Conservation (phyloP, 2,329 filamentous ascomycete species). For the Knufia petricola region DNA sequence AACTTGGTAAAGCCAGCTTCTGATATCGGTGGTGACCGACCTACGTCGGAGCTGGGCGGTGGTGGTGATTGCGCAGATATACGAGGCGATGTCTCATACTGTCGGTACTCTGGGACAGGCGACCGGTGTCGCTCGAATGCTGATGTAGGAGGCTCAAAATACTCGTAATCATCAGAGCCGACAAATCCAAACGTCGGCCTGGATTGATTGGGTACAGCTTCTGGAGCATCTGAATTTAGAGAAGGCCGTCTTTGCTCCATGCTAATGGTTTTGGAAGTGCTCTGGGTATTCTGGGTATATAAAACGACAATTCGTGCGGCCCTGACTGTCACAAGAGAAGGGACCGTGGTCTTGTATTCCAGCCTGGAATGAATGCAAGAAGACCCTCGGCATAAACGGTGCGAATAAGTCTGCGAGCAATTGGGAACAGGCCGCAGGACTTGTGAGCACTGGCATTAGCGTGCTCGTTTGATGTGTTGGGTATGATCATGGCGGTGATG, state of each 20-base stretch:
- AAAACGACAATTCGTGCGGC: not conserved
- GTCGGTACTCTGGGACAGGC: conserved; percentile 8
- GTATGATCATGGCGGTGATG: not conserved
- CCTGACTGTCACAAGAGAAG: not conserved
- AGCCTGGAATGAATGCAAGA: not conserved
- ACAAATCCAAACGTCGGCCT: conserved; percentile 7
- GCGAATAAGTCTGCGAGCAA: not conserved
- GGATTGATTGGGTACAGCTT: conserved; percentile 3
- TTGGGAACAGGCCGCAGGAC: not conserved
- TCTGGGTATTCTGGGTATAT: not conserved
- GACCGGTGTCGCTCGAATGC: conserved; percentile 4
- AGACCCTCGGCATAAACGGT: not conserved
- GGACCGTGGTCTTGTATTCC: not conserved
- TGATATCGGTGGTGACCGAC: conserved; percentile 3
- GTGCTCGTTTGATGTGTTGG: not conserved
- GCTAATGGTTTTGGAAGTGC: not conserved
- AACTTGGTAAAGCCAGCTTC: conserved; percentile 5
- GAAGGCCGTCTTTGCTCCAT: conserved; percentile 3
- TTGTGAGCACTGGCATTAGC: not conserved
- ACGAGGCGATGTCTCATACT: conserved; percentile 1
- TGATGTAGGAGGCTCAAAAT: conserved; percentile 4
- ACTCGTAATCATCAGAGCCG: conserved; percentile 8
- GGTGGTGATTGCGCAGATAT: conserved; percentile 6
- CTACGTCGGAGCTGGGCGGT: conserved; percentile 7
- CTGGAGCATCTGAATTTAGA: conserved; percentile 1